These are phyloP conservation scores for Naganishia friedmannii DNA, from an alignment of 768 basidiomycete species.

Conservation along the genomic window DNA sequence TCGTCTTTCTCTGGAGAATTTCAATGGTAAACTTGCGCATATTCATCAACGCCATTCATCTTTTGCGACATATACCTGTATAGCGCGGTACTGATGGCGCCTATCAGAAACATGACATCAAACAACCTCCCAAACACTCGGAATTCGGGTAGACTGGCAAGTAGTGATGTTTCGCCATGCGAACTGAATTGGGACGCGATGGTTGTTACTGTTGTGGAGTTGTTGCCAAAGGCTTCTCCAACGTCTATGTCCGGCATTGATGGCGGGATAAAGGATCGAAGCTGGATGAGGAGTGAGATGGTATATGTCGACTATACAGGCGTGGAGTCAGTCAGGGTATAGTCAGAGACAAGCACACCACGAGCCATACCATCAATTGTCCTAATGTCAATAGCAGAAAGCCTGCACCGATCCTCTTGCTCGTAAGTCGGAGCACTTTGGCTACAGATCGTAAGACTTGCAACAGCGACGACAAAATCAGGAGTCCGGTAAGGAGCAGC, in stretches of 20 bases:
- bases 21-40: conserved; percentile 38
- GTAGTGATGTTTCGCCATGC: conserved; percentile 36
- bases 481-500: conserved; percentile 46
- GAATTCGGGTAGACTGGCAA: conserved; percentile 49
- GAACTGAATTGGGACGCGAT: conserved; percentile 4
- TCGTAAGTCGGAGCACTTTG: conserved; percentile 45
- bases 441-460: conserved; percentile 47
- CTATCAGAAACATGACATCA: conserved; percentile 45
- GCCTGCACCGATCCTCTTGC: conserved; percentile 47
- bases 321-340: not conserved
- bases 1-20: not conserved
- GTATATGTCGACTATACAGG: conserved; percentile 45
- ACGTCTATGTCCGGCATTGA: conserved; percentile 33
- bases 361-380: conserved; percentile 45
- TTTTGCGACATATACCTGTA: conserved; percentile 45
- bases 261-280: conserved; percentile 46
- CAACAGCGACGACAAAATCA: conserved; percentile 48
- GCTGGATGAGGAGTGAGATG: conserved; percentile 49
- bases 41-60: conserved; percentile 43
- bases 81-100: conserved; percentile 35
- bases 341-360: not conserved
- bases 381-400: conserved; percentile 47
- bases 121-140: conserved; percentile 49
- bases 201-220: conserved; percentile 19
- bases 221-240: conserved; percentile 16